Conservation (phyloP, 306 rosid species). For the Cucumis cinereus region DNA sequence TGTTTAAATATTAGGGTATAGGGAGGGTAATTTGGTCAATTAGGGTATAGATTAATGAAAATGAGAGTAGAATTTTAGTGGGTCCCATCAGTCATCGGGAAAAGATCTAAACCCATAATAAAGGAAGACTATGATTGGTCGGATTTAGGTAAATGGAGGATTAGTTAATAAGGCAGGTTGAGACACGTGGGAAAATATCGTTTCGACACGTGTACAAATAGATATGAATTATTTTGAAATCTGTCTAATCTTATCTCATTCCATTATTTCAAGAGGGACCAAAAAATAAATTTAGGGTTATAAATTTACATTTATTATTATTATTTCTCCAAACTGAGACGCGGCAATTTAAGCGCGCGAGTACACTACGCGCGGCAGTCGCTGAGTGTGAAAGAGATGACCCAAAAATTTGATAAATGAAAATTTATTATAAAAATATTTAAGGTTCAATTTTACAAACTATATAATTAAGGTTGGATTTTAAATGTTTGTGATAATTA, state of each 20-base stretch:
- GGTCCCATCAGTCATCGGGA: neutral
- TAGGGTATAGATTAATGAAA: neutral
- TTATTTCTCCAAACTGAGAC: neutral
- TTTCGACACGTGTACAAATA: conserved; percentile 9
- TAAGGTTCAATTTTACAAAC: no score
- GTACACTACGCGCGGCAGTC: no score
- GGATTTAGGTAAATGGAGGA: neutral
- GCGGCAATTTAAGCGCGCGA: neutral
- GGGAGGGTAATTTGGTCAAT: neutral
- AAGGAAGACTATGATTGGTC: neutral
- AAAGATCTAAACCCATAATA: neutral
- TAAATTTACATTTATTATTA: no score
- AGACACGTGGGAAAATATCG: neutral
- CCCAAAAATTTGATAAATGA: no score
- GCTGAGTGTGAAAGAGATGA: no score
- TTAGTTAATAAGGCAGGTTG: neutral
- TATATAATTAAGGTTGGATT: no score
- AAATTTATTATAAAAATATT: no score
- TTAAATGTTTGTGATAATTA: no score
- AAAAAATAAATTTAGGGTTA: neutral
- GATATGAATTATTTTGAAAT: neutral
- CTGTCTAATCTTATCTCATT: conserved; percentile 17
- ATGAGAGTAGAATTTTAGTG: neutral
- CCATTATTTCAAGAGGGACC: neutral
- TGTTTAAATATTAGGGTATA: neutral